A percentile compares a stretch with the other conserved stretches of the same genome.
phyloP scores from a whole-genome alignment of 177 flowering plant genomes.

The Vitis hybrid region DNA sequence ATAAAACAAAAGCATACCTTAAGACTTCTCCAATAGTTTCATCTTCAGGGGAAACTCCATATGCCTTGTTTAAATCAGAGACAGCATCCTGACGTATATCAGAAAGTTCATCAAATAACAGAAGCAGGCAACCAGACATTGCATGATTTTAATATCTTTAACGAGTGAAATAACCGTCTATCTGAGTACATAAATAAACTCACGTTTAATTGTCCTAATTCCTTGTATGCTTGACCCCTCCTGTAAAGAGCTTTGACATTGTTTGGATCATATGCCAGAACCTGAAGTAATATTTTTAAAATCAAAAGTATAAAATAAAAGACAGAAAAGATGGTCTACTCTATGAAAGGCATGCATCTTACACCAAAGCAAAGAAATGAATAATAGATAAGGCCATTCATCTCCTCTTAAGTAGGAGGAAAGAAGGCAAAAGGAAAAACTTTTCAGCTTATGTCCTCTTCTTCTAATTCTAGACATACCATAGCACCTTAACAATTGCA shows the following conservation, averaged over 20 bases:
- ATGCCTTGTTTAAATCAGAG: constrained; percentile 73
- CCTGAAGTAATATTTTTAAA: constrained; percentile 40
- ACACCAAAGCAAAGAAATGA: background rate
- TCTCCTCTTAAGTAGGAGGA: background rate
- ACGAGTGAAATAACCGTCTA: background rate
- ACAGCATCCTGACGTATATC: constrained; percentile 67
- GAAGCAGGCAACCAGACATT: background rate
- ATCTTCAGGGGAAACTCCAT: constrained; percentile 78
- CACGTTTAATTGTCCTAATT: constrained; percentile 66
- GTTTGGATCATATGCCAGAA: constrained; percentile 64
- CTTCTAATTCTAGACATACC: too few species aligned
- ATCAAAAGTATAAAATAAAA: background rate
- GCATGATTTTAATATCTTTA: background rate
- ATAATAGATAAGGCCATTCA: background rate
- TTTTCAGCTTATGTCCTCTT: background rate
- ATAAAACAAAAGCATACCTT: constrained; percentile 44
- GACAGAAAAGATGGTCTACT: background rate
- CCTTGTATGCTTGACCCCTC: constrained; percentile 93
- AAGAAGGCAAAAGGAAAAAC: background rate
- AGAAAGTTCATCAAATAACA: constrained; percentile 18
- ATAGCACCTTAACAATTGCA: too few species aligned
- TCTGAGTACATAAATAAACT: constrained; percentile 24
- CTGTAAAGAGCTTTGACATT: constrained; percentile 97
- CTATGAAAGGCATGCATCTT: background rate
- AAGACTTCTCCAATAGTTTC: constrained; percentile 82